These are phyloP conservation scores for Chrysoporthe cubensis DNA, from an alignment of 2,329 filamentous ascomycete genomes.

Conservation along the genomic window DNA sequence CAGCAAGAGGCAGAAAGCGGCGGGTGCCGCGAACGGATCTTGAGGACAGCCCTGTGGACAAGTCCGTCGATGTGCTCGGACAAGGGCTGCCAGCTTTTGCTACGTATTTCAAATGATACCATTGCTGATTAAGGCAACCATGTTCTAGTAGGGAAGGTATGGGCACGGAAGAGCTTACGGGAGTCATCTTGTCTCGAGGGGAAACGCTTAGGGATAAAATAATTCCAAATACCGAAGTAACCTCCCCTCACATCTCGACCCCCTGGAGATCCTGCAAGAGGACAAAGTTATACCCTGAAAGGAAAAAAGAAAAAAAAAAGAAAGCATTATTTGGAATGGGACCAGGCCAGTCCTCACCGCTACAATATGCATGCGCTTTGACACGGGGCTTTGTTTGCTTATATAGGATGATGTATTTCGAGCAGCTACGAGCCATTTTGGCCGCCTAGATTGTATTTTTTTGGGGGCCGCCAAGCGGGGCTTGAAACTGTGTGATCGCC, in stretches of 20 bases:
- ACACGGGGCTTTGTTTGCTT: background rate
- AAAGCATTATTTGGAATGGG: background rate
- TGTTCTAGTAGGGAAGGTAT: background rate
- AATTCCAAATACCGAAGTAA: too few relatives aligned
- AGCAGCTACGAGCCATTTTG: background rate
- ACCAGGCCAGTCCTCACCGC: too few relatives aligned
- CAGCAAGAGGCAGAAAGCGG: slow-evolving; percentile 73
- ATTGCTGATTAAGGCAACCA: background rate
- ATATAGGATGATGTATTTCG: background rate
- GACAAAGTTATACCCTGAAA: background rate
- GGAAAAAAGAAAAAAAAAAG: background rate
- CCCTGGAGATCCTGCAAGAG: background rate
- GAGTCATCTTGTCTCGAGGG: too few relatives aligned
- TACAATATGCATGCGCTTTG: too few relatives aligned
- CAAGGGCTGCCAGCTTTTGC: background rate
- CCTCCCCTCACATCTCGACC: background rate
- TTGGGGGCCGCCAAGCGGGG: background rate
- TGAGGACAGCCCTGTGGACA: slow-evolving; percentile 30
- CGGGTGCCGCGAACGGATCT: slow-evolving; percentile 57
- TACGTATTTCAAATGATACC: background rate
- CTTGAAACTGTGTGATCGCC: background rate
- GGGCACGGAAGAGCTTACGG: too few relatives aligned
- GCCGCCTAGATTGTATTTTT: background rate
- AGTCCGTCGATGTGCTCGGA: background rate
- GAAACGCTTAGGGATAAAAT: too few relatives aligned